phyloP scores from a whole-genome alignment of 257 asterid genomes.

The Solanum tarijense region DNA sequence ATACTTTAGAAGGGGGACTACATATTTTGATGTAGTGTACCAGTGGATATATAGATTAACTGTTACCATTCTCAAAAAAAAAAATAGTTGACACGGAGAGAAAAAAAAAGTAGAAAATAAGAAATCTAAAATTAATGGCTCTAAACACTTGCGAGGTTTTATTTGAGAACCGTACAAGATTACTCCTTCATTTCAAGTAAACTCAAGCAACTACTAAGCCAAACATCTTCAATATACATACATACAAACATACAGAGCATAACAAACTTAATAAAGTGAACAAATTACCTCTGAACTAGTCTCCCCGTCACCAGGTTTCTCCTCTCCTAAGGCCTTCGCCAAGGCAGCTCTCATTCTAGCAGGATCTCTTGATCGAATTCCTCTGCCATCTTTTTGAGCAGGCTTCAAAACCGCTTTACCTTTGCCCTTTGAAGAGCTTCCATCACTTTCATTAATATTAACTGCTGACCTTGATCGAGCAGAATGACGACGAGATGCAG shows the following conservation, averaged over 20 bases:
- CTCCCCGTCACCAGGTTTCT: constrained; percentile 61
- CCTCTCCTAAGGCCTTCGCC: constrained; percentile 52
- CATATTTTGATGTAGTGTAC: too few relatives aligned
- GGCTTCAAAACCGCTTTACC: constrained; percentile 87
- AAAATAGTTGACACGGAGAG: not conserved
- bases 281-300: constrained; percentile 78
- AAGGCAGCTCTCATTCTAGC: constrained; percentile 68
- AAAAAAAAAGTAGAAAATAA: not conserved
- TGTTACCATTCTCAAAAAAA: too few relatives aligned
- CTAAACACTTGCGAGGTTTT: not conserved
- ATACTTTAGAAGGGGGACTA: too few relatives aligned
- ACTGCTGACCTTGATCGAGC: constrained; percentile 63
- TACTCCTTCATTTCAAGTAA: not conserved
- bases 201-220: not conserved
- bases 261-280: not conserved
- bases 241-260: not conserved
- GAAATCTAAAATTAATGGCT: not conserved
- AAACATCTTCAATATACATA: not conserved
- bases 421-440: constrained; percentile 63
- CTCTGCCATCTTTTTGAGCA: constrained; percentile 56
- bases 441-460: constrained; percentile 38
- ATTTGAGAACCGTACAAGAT: not conserved
- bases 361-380: constrained; percentile 80
- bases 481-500: constrained; percentile 59
- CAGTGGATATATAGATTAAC: too few relatives aligned